Conservation (phyloP, 306 rosid species). For the Ormosia emarginata region DNA sequence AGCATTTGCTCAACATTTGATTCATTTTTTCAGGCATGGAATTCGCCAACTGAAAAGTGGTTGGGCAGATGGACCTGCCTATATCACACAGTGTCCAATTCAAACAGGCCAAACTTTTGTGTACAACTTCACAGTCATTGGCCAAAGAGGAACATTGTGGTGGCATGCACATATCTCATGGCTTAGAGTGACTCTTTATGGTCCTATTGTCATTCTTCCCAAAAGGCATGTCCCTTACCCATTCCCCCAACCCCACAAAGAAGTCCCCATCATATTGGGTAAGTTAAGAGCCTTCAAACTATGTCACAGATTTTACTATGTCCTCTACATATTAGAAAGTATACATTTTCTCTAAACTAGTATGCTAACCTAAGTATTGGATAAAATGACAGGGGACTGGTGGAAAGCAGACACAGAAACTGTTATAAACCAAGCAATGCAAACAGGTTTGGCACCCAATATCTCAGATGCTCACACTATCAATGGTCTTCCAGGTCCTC, state of each 20-base stretch:
- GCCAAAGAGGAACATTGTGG: slow-evolving; percentile 72
- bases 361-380: neutral
- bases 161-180: slow-evolving; percentile 85
- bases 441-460: slow-evolving; percentile 66
- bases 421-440: slow-evolving; percentile 58
- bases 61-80: slow-evolving; percentile 84
- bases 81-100: slow-evolving; percentile 75
- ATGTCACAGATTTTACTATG: neutral
- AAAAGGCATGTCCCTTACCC: slow-evolving; percentile 60
- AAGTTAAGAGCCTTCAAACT: slow-evolving; percentile 8
- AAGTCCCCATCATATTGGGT: slow-evolving; percentile 67
- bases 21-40: slow-evolving; percentile 49
- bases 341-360: neutral
- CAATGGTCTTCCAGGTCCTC: slow-evolving; percentile 75
- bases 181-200: slow-evolving; percentile 63
- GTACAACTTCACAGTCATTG: slow-evolving; percentile 56
- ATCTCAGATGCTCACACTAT: slow-evolving; percentile 66
- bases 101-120: slow-evolving; percentile 54
- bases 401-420: slow-evolving; percentile 77
- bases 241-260: slow-evolving; percentile 56
- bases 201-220: slow-evolving; percentile 74
- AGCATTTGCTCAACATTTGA: neutral
- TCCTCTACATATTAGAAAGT: neutral
- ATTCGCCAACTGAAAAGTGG: slow-evolving; percentile 56
- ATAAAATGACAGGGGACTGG: slow-evolving; percentile 62